Conservation (phyloP, 768 basidiomycete genomes). For the Austroboletus eburneus region DNA sequence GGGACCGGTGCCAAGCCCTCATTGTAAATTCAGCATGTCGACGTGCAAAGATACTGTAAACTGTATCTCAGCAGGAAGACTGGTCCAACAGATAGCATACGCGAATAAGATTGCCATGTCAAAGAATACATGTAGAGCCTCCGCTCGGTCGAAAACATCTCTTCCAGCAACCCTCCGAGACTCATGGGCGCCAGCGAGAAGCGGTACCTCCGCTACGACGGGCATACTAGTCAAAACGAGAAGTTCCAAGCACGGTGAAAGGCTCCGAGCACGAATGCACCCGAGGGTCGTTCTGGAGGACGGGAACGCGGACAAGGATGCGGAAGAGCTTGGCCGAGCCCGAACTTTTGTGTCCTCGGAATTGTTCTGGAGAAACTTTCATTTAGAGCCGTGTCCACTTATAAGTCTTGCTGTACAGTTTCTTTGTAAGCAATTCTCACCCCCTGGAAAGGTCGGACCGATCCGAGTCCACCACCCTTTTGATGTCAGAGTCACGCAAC, state of each 20-base stretch:
- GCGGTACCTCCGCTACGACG: conserved; percentile 60
- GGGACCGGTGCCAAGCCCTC: too few relatives aligned
- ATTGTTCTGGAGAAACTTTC: conserved; percentile 52
- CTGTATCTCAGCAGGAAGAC: neutral
- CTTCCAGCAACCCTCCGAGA: conserved; percentile 34
- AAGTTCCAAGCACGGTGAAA: conserved; percentile 30
- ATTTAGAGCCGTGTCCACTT: neutral
- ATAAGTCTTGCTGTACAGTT: conserved; percentile 26
- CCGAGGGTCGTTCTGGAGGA: conserved; percentile 61
- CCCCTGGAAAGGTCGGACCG: neutral
- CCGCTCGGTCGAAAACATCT: conserved; percentile 27
- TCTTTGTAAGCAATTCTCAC: conserved; percentile 45
- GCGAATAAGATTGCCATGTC: neutral
- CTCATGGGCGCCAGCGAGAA: conserved; percentile 70
- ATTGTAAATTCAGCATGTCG: too few relatives aligned
- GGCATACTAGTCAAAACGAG: conserved; percentile 44
- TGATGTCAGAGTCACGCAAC: too few relatives aligned
- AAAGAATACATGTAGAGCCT: conserved; percentile 31
- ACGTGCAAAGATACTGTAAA: too few relatives aligned
- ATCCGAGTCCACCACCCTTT: too few relatives aligned
- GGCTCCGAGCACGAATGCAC: conserved; percentile 24
- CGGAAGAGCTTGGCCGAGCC: conserved; percentile 76
- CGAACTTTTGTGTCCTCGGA: conserved; percentile 90
- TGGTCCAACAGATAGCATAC: too few relatives aligned
- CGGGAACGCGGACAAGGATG: conserved; percentile 95